Conservation (phyloP, 2,329 filamentous ascomycete species). For the Talaromyces sp. region DNA sequence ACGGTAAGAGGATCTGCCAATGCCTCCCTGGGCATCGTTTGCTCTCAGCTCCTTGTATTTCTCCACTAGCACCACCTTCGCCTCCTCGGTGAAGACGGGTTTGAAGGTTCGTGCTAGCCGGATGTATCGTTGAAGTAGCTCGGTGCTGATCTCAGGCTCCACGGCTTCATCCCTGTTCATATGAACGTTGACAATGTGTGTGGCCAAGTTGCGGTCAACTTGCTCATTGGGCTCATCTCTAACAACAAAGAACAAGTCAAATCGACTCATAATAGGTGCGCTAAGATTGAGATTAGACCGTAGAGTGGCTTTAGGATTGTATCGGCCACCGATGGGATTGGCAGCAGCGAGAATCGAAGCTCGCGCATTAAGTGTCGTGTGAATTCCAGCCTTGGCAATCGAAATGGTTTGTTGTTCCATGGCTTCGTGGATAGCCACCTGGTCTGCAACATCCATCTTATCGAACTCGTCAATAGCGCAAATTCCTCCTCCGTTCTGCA, state of each 20-base stretch:
- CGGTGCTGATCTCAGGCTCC: constrained; percentile 88
- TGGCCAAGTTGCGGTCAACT: constrained; percentile 82
- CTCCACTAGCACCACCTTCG: constrained; percentile 76
- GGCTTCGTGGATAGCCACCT: constrained; percentile 98
- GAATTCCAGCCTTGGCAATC: constrained; percentile 96
- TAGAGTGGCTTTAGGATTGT: constrained; percentile 92
- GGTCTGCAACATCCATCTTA: constrained; percentile 97
- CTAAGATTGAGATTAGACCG: constrained; percentile 97
- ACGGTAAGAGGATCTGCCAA: constrained; percentile 91
- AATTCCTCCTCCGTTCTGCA: constrained; percentile 71
- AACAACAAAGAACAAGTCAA: constrained; percentile 97
- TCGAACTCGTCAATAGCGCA: constrained; percentile 99
- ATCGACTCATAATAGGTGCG: constrained; percentile 98
- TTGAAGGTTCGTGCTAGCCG: constrained; percentile 93
- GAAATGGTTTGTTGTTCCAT: constrained; percentile 99
- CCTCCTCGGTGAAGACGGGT: constrained; percentile 83
- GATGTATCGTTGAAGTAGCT: constrained; percentile 94
- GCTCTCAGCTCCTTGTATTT: constrained; percentile 93
- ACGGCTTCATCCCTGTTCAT: constrained; percentile 88
- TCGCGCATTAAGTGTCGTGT: constrained; percentile 91
- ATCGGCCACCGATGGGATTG: constrained; percentile 88
- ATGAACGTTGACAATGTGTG: constrained; percentile 93
- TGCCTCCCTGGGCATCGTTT: constrained; percentile 88
- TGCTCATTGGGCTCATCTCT: constrained; percentile 93
- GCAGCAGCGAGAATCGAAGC: constrained; percentile 94